phyloP scores from a whole-genome alignment of 768 basidiomycete species.

The Naganishia onofrii region DNA sequence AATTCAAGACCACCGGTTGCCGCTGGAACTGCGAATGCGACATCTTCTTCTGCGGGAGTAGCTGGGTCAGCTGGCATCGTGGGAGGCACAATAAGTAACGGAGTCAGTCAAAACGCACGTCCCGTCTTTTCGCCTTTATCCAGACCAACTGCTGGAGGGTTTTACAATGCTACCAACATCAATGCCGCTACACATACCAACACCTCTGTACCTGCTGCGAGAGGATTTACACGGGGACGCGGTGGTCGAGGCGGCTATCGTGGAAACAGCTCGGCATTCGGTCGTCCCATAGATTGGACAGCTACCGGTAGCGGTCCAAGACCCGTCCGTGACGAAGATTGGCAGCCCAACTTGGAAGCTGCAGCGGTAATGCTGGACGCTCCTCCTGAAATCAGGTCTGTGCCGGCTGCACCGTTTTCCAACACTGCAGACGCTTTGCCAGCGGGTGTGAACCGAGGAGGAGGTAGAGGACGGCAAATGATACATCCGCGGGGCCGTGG shows the following conservation, averaged over 20 bases:
- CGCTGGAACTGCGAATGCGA: neutral
- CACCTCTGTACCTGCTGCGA: neutral
- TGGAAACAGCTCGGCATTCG: neutral
- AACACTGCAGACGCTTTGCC: neutral
- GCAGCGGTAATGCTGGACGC: constrained; percentile 3
- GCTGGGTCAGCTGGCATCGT: neutral
- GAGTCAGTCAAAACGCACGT: neutral
- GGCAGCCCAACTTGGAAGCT: constrained; percentile 12
- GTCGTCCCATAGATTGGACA: neutral
- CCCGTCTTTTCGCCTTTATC: neutral
- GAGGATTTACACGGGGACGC: neutral
- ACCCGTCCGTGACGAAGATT: constrained; percentile 11
- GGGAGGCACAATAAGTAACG: neutral
- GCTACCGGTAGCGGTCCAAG: neutral
- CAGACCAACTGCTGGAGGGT: neutral
- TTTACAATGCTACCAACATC: neutral
- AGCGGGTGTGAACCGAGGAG: neutral
- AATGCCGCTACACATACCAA: neutral
- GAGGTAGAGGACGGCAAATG: too few relatives aligned
- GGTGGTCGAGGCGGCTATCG: neutral
- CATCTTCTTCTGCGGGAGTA: neutral
- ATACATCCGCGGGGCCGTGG: too few relatives aligned
- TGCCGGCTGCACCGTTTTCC: neutral
- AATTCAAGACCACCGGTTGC: neutral
- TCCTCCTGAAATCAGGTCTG: constrained; percentile 10